Percentiles rank a stretch among this genome's conserved stretches.
Evolutionary conservation across 2,329 filamentous ascomycete species (phyloP).

Genomic region (Ceratocystiopsis brevicomis): DNA sequence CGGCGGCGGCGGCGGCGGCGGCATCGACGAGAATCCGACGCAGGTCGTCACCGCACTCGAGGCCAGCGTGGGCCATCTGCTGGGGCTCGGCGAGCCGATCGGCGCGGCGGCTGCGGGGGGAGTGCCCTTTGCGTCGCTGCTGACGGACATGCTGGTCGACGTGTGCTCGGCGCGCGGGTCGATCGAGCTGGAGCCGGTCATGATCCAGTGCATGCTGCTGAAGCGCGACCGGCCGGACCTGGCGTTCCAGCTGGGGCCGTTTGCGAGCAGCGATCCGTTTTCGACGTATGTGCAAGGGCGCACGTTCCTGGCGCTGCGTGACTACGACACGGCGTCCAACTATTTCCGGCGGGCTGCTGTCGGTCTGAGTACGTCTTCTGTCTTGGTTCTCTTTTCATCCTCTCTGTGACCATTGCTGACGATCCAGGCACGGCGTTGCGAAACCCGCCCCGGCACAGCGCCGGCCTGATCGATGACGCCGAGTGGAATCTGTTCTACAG

Average conservation of each 20-base stretch:
- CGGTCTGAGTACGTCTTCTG: constrained; percentile 48
- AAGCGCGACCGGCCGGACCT: constrained; percentile 41
- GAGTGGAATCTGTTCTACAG: constrained; percentile 52
- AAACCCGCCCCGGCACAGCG: constrained; percentile 34
- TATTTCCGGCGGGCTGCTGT: constrained; percentile 71
- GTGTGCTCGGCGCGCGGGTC: constrained; percentile 46
- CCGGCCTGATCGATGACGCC: constrained; percentile 53
- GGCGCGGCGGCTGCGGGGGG: constrained; percentile 14
- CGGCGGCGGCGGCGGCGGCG: constrained; percentile 18
- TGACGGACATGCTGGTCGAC: constrained; percentile 49
- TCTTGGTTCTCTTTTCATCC: constrained; percentile 9
- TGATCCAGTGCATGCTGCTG: constrained; percentile 43
- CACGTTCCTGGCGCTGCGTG: constrained; percentile 52
- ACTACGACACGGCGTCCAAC: constrained; percentile 52
- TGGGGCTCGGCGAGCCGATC: constrained; percentile 38
- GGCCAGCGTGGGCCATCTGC: constrained; percentile 40
- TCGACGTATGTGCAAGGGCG: constrained; percentile 73
- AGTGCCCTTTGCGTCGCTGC: constrained; percentile 34
- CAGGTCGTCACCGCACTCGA: constrained; percentile 39
- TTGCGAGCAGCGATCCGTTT: constrained; percentile 38
- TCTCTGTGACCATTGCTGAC: too few species aligned
- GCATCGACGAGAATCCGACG: constrained; percentile 8
- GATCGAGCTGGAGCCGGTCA: constrained; percentile 40
- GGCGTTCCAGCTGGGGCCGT: constrained; percentile 36
- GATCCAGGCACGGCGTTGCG: constrained; percentile 20